Base-by-base conservation (phyloP, 2,329 filamentous ascomycete species). In the Aspergillus novoparasiticus region DNA sequence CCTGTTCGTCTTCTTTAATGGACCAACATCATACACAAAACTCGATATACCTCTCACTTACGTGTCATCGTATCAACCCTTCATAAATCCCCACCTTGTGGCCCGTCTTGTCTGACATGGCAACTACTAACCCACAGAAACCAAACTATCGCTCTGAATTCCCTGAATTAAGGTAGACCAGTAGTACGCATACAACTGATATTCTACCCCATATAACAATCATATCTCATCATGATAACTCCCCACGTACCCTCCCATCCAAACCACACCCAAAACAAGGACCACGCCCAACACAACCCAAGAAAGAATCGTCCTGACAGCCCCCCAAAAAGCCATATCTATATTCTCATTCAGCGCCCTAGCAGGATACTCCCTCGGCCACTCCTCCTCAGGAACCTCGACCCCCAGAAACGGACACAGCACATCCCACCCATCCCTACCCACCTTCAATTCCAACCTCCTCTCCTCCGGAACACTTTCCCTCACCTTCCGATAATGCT, bases 391-490 rank as follows among this genome's bases (percentile, higher is more conserved):
- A 1, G 80, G 78, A 3, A 78, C 68, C 8, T 73, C 67, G 41
- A 75, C 78, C 0, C 71, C 76, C 46, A 82, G 57, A 57, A 82
- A 81, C 60, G 73, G 64, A 65, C 81, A 83, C 28, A 84, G 69
- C 11, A 79, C 78, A 41, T 72, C 75, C 81, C 82, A 84, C 0
- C 80, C 81, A 41, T 82, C 76, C 36, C 74, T 61, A 1, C 73
- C 64, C 56, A 71, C 60, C 12, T 10, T 28, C 53, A 67, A 78
- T 60, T 77, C 73, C 41, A 75, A 61, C 36, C 76, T 48, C 16
- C 66, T 63, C 21, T 71, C 67, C 16, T 58, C 53, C 6, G 71
- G 62, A n/a, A 73, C 64, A 11, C 69, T 60, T 3, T 41, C 21
- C 21, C 68, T 63, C 3, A 74, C 66, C 8, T 60, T 54, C 1